Conservation (phyloP, 192 early-diverging fungal species). For the Coemansia sp. region DNA sequence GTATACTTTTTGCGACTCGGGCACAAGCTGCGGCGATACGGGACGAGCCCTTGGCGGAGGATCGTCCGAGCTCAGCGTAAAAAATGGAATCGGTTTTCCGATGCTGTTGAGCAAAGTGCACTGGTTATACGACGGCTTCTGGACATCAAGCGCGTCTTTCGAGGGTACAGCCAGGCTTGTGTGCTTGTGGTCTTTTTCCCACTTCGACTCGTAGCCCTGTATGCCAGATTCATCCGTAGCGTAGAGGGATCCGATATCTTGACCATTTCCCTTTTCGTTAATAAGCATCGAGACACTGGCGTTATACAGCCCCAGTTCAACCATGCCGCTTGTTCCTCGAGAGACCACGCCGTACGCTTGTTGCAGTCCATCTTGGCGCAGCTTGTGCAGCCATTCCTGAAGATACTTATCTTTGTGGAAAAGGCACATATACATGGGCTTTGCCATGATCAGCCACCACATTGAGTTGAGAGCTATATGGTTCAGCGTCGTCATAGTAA, state of each 20-base stretch:
- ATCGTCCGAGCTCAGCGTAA: not conserved
- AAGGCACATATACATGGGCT: not conserved
- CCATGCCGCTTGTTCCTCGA: not conserved
- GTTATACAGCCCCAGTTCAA: not conserved
- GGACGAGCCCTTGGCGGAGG: not conserved
- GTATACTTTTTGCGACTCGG: not conserved
- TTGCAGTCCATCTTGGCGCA: conserved; percentile 6
- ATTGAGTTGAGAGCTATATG: conserved; percentile 27
- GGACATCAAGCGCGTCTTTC: not conserved
- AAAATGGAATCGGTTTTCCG: not conserved
- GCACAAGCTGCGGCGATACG: not conserved
- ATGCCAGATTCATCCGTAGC: not conserved
- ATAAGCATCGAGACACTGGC: not conserved
- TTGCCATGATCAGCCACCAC: conserved; percentile 21
- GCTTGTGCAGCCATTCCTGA: not conserved
- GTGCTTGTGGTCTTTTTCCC: not conserved
- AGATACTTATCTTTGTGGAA: not conserved
- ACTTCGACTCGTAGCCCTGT: not conserved
- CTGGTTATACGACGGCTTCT: not conserved
- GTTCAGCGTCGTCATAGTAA: conserved; percentile 31
- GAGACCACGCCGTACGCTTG: conserved; percentile 15
- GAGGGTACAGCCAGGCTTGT: not conserved
- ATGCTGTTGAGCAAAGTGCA: not conserved
- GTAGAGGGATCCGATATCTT: not conserved
- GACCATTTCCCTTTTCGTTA: not conserved